Evolutionary conservation across 768 basidiomycete genomes (phyloP).

Genomic region (Suillus decipiens): DNA sequence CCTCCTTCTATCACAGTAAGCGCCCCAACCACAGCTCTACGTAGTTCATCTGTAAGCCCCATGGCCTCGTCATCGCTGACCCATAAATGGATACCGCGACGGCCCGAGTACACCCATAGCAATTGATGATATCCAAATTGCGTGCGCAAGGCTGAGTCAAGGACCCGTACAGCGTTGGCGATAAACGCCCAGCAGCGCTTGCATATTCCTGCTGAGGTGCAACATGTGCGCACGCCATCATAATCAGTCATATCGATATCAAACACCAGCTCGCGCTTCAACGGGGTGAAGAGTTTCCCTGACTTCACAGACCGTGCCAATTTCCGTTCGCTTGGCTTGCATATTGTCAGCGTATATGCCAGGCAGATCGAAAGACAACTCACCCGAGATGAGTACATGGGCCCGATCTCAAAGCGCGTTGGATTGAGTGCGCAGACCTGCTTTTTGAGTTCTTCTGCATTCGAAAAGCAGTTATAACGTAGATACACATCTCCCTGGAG

Average conservation of each 20-base stretch:
- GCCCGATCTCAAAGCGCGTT: constrained; percentile 95
- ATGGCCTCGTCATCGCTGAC: constrained; percentile 88
- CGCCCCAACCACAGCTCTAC: constrained; percentile 84
- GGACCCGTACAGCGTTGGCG: constrained; percentile 83
- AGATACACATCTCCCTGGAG: constrained; percentile 89
- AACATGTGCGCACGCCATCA: constrained; percentile 93
- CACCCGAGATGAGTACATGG: constrained; percentile 86
- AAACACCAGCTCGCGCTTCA: constrained; percentile 91
- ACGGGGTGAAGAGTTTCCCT: constrained; percentile 56
- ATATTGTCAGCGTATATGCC: constrained; percentile 3
- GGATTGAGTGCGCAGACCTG: constrained; percentile 85
- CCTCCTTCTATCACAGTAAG: constrained; percentile 82
- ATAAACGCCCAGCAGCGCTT: constrained; percentile 95
- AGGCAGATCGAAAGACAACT: constrained; percentile 30
- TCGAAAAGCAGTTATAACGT: constrained; percentile 90
- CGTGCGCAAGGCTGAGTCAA: constrained; percentile 76
- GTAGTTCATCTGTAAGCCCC: constrained; percentile 88
- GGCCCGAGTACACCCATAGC: constrained; percentile 98
- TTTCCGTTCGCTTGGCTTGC: constrained; percentile 87
- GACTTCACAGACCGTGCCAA: constrained; percentile 57
- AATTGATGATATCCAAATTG: constrained; percentile 91
- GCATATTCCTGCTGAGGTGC: constrained; percentile 89
- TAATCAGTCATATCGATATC: constrained; percentile 99
- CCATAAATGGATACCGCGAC: constrained; percentile 98
- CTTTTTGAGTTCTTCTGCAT: constrained; percentile 87